These are phyloP conservation scores for Agarophyton chilense DNA, from an alignment of 23 red algal species.

Conservation along the genomic window DNA sequence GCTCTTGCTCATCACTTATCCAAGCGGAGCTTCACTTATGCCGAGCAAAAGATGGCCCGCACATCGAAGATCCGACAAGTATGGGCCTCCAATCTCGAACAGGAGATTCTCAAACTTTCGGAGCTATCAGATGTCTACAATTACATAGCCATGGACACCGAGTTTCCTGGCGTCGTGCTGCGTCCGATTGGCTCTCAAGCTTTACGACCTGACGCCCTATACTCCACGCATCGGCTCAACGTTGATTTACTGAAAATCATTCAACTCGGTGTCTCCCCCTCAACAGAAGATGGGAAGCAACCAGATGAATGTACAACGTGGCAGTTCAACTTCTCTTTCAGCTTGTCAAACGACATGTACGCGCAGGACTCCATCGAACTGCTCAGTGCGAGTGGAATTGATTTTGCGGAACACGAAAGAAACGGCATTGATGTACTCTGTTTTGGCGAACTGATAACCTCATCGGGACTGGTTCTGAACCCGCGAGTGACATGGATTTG, in stretches of 20 bases:
- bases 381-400: conserved; percentile 81
- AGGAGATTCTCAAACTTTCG: conserved; percentile 80
- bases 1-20: not conserved
- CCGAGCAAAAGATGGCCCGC: conserved; percentile 30
- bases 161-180: conserved; percentile 97
- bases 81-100: conserved; percentile 87
- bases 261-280: conserved; percentile 83
- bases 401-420: conserved; percentile 86
- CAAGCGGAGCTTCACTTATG: not conserved
- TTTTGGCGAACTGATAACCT: conserved; percentile 94
- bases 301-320: conserved; percentile 76
- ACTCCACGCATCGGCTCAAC: conserved; percentile 89
- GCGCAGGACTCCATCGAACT: conserved; percentile 92
- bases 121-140: conserved; percentile 77
- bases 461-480: conserved; percentile 92
- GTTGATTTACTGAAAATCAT: conserved; percentile 95
- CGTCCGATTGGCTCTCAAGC: conserved; percentile 75
- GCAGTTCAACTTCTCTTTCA: conserved; percentile 99
- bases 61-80: conserved; percentile 78
- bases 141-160: conserved; percentile 93
- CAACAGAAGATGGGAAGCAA: conserved; percentile 74
- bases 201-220: conserved; percentile 65
- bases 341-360: conserved; percentile 78
- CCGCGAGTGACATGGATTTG: conserved; percentile 84
- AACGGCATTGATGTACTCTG: conserved; percentile 86